phyloP scores from a whole-genome alignment of 1,284 basidiomycete species.

The Cryptococcus sp. region DNA sequence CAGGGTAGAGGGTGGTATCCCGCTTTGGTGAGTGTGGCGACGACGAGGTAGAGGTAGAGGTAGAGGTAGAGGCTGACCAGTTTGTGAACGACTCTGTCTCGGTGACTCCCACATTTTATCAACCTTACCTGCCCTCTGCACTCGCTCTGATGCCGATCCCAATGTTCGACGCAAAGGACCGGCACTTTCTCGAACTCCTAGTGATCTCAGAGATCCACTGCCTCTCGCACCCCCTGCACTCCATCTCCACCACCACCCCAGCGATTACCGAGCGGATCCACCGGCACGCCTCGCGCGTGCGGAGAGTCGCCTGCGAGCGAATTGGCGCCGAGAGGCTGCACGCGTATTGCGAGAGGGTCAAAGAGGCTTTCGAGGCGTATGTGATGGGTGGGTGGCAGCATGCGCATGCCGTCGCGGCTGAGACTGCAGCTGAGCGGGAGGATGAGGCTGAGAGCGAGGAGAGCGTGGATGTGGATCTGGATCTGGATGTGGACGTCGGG shows the following conservation, averaged over 20 bases:
- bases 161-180: constrained; percentile 27
- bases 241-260: constrained; percentile 4
- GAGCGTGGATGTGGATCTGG: constrained; percentile 10
- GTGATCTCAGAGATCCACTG: constrained; percentile 49
- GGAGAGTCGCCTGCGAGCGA: constrained; percentile 46
- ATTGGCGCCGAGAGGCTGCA: constrained; percentile 48
- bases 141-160: not conserved
- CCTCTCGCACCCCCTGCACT: constrained; percentile 37
- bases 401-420: not conserved
- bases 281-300: constrained; percentile 43
- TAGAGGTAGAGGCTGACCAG: too few relatives aligned
- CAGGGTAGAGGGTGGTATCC: constrained; percentile 50
- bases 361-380: constrained; percentile 50
- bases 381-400: constrained; percentile 31
- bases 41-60: too few relatives aligned
- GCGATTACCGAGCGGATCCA: constrained; percentile 38
- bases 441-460: constrained; percentile 7
- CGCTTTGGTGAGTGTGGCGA: constrained; percentile 28
- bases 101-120: not conserved
- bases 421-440: not conserved
- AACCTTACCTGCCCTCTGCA: not conserved
- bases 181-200: constrained; percentile 49
- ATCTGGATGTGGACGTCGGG: constrained; percentile 9
- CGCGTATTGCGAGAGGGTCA: constrained; percentile 49
- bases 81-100: not conserved